Evolutionary conservation across 78 protist species (phyloP), one percentile per base, ranked within the genome.

Genomic region (Dictyostelium citrinum): DNA sequence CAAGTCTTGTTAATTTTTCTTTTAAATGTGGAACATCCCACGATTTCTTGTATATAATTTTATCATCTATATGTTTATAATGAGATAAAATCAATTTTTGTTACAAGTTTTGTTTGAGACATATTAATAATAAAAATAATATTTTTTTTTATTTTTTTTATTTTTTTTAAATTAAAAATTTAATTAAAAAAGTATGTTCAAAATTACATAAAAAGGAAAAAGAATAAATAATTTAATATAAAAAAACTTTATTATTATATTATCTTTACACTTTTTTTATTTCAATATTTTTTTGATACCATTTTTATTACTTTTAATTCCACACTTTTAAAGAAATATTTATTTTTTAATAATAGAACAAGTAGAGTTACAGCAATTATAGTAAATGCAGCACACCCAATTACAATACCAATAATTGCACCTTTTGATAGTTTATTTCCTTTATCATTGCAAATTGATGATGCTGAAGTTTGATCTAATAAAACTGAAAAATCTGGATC

Each of bases 401-500:
- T 35, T 20, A 6, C 20, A 20, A 71, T 71, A 37, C 79, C 79
- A 31, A 31, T 31, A 12, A 71, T 17, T 37, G 29, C 29, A 71
- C 43, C 79, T 31, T 22, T 31, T 31, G 46, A 31, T 29, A 71
- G 6, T 71, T 71, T 71, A 20, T 20, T 55, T 35, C 24, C 12
- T 71, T 17, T 71, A 9, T 71, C 20, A 12, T 24, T 11, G 6
- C 79, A 71, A 31, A 71, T 71, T 35, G 79, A 71, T 20, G 79
- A 29, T 35, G 79, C 79, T 71, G 35, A 31, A 1, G 12, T 14
- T 35, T n/a, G n/a, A 37, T 71, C 79, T n/a, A 71, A 17, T 17
- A 71, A 20, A 35, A 71, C 37, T 35, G 79, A 71, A 20, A 71
- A 71, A 37, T 71, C 79, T 31, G 79, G 79, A 31, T 71, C 79